Evolutionary conservation across 768 basidiomycete species (phyloP), one percentile per base, ranked within the genome.

Genomic region (Suillus occidentalis): DNA sequence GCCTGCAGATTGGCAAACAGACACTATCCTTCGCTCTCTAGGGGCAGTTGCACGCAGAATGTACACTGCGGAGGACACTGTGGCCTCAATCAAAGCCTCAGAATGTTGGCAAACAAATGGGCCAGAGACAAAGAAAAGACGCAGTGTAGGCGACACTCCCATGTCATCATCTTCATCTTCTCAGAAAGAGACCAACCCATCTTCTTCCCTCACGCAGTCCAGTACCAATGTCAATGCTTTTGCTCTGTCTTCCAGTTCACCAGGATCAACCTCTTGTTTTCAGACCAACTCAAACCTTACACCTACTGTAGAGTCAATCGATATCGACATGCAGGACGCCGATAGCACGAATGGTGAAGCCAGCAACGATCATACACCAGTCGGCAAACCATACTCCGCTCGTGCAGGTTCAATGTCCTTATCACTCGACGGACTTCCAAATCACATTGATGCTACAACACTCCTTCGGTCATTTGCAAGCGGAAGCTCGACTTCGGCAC

Each of bases 1-100:
- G 1, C 85, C 85, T 6, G 65, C 77, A 61, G 82, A 86, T 75
- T 85, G 82, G 84, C 83, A 87, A 69, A 87, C 84, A 25, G 85
- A 87, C 62, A 78, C 80, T 67, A 85, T 89, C 69, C 74, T 85
- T 40, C 82, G 83, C 63, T 83, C 83, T 16, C 78, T 89, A 67
- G 75, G 78, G 34, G 79, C 77, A 37, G 76, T 89, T 60, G 83
- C 83, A 3, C 77, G 80, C 45, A 79, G 87, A 68, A 84, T 87
- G 83, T 81, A 82, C 71, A 77, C 78, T 36, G 87, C 88, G 16
- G 88, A 88, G 67, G 82, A 83, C 10, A 69, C 75, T 2, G 71
- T 85, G 13, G 70, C 73, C 25, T 71, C 78, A 20, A 78, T 84
- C 59, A 80, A 80, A 66, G 80, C 77, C 9, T 69, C 71, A 49